These are phyloP conservation scores for Chlamydomonas sphaeroides DNA, from an alignment of 139 green algal genomes.

Conservation along the genomic window DNA sequence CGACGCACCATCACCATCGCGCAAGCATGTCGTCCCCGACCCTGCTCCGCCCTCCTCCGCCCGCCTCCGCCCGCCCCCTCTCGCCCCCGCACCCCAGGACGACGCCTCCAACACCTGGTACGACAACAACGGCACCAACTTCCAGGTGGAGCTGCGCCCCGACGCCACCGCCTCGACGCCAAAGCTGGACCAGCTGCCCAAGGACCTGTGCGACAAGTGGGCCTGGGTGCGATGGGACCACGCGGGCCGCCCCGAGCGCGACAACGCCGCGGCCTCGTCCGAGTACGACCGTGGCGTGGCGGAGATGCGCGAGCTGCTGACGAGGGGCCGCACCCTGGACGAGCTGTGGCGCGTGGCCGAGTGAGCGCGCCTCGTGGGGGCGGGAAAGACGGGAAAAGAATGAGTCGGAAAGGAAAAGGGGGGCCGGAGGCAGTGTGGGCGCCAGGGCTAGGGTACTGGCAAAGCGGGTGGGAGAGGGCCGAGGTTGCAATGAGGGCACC, in stretches of 20 bases:
- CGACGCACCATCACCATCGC: too few relatives aligned
- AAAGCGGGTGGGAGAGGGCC: too few relatives aligned
- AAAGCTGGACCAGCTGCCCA: conserved; percentile 70
- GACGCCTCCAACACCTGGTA: conserved; percentile 81
- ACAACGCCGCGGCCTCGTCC: background rate
- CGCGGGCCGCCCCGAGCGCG: conserved; percentile 56
- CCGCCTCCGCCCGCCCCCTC: too few relatives aligned
- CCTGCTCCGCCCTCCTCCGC: too few relatives aligned
- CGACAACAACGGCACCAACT: conserved; percentile 89
- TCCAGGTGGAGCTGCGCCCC: conserved; percentile 74
- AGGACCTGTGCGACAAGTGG: conserved; percentile 94
- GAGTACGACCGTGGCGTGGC: conserved; percentile 63
- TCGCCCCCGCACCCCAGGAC: conserved; percentile 71
- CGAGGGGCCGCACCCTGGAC: conserved; percentile 58
- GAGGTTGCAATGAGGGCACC: too few relatives aligned
- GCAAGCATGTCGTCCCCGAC: too few relatives aligned
- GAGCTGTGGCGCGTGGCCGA: conserved; percentile 78
- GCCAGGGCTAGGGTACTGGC: too few relatives aligned
- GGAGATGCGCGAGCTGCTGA: conserved; percentile 78
- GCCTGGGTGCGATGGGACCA: conserved; percentile 93
- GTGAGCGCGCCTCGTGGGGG: conserved; percentile 16
- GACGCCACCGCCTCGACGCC: background rate
- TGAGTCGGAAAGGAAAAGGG: too few relatives aligned
- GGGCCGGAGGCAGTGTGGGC: too few relatives aligned
- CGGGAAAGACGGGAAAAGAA: too few relatives aligned